Percentiles rank a stretch among this genome's conserved stretches.
Evolutionary conservation across 1,284 basidiomycete genomes (phyloP).

Genomic region (Apiotrichum mycotoxinovorans): DNA sequence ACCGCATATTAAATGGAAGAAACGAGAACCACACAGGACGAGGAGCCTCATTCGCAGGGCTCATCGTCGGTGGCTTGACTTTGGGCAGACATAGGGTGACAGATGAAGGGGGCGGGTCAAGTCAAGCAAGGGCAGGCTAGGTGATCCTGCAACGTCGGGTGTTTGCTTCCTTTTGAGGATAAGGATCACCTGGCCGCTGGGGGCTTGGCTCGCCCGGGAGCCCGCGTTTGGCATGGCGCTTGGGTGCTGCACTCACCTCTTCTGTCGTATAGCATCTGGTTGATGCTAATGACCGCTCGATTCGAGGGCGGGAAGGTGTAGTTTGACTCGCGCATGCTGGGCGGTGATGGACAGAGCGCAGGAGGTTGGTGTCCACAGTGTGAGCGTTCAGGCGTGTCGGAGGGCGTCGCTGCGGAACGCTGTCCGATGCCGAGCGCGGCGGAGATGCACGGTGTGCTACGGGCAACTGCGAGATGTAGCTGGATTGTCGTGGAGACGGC

Average conservation of each 20-base stretch:
- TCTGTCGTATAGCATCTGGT: conserved; percentile 90
- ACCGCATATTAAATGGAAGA: too few relatives aligned
- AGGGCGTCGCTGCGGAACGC: background rate
- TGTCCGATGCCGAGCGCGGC: background rate
- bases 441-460: too few relatives aligned
- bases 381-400: background rate
- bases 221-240: too few relatives aligned
- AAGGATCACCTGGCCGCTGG: too few relatives aligned
- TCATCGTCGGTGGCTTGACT: too few relatives aligned
- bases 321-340: conserved; percentile 88
- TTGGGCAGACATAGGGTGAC: background rate
- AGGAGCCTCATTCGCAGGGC: background rate
- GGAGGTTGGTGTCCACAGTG: background rate
- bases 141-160: too few relatives aligned
- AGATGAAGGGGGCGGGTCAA: background rate
- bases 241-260: conserved; percentile 63
- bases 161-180: too few relatives aligned
- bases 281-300: conserved; percentile 91
- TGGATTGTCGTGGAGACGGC: too few relatives aligned
- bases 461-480: too few relatives aligned
- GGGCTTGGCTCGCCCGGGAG: too few relatives aligned
- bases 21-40: too few relatives aligned
- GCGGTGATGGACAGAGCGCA: background rate
- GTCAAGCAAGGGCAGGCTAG: too few relatives aligned
- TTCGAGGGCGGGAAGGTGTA: conserved; percentile 93